These are phyloP conservation scores for Zopfochytrium polystomum DNA, from an alignment of 371 early-diverging fungal species.

Conservation along the genomic window DNA sequence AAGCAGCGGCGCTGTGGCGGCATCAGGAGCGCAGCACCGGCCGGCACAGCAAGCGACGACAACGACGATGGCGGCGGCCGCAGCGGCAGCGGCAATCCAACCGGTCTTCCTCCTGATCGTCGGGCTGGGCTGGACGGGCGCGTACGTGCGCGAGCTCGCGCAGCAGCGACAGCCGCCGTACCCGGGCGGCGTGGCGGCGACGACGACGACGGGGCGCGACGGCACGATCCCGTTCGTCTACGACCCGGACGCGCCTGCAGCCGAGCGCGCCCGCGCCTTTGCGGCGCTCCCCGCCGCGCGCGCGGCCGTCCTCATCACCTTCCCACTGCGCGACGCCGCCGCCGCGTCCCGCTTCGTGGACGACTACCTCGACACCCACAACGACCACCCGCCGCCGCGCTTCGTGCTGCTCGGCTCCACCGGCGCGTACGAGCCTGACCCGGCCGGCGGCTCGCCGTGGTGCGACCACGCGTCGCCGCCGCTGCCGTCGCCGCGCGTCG, in stretches of 20 bases:
- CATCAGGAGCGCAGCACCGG: too few relatives aligned
- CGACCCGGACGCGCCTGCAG: slow-evolving; percentile 27
- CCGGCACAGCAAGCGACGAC: too few relatives aligned
- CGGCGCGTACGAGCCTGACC: slow-evolving; percentile 18
- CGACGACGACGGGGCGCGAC: slow-evolving; percentile 48
- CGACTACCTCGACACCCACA: slow-evolving; percentile 35
- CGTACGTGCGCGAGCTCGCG: slow-evolving; percentile 21
- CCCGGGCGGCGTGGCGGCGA: slow-evolving; percentile 33
- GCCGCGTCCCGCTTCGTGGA: slow-evolving; percentile 25
- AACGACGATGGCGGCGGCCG: too few relatives aligned
- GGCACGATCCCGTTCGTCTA: slow-evolving; percentile 46
- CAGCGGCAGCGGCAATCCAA: too few relatives aligned
- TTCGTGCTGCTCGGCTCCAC: slow-evolving; percentile 57
- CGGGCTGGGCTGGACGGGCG: slow-evolving; percentile 40
- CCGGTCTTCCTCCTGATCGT: slow-evolving; percentile 36
- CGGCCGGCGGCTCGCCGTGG: slow-evolving; percentile 12
- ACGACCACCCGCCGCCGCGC: slow-evolving; percentile 10
- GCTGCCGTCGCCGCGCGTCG: slow-evolving; percentile 1
- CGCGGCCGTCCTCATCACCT: slow-evolving; percentile 49
- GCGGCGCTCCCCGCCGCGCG: slow-evolving; percentile 39
- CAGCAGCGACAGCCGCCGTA: not conserved
- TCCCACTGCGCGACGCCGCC: slow-evolving; percentile 44
- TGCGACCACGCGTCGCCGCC: slow-evolving; percentile 14
- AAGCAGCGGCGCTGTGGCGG: too few relatives aligned
- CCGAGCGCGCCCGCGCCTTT: slow-evolving; percentile 26